Conservation (phyloP, 2,329 filamentous ascomycete genomes). For the Pestalotiopsis sp. region DNA sequence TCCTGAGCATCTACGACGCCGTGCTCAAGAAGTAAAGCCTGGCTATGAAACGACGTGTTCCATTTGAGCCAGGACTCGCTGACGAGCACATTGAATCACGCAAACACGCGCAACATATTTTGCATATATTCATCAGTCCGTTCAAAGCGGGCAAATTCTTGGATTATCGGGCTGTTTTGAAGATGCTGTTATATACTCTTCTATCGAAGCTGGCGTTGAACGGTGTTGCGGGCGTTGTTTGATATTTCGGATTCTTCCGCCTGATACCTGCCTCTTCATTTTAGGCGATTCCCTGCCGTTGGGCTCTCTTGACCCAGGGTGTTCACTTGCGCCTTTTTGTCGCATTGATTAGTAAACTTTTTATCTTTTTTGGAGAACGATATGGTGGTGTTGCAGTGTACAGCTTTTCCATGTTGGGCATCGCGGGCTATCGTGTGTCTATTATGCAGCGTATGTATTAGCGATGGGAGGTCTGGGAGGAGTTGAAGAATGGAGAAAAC, state of each 20-base stretch:
- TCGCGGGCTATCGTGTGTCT: background rate
- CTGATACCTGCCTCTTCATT: slow-evolving; percentile 26
- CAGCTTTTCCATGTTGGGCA: background rate
- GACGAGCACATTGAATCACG: no score
- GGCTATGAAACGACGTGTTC: no score
- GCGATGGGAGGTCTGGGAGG: background rate
- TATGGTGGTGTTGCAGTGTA: background rate
- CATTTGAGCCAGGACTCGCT: background rate
- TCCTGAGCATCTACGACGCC: slow-evolving; percentile 78
- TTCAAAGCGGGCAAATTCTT: background rate
- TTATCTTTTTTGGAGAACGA: background rate
- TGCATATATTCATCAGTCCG: background rate
- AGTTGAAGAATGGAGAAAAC: background rate
- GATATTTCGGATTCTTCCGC: slow-evolving; percentile 14
- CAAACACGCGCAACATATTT: background rate
- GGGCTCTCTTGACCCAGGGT: background rate
- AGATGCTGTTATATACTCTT: slow-evolving; percentile 7
- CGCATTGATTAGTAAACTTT: background rate
- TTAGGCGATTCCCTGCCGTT: background rate
- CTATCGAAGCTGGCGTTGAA: slow-evolving; percentile 23
- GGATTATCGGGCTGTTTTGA: background rate
- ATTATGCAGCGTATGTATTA: background rate
- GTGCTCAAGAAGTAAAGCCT: slow-evolving; percentile 65
- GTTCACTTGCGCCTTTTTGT: background rate
- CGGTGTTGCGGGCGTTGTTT: slow-evolving; percentile 28